These are phyloP conservation scores for Candida tibetensis DNA, from an alignment of 805 yeast genomes.

Conservation along the genomic window DNA sequence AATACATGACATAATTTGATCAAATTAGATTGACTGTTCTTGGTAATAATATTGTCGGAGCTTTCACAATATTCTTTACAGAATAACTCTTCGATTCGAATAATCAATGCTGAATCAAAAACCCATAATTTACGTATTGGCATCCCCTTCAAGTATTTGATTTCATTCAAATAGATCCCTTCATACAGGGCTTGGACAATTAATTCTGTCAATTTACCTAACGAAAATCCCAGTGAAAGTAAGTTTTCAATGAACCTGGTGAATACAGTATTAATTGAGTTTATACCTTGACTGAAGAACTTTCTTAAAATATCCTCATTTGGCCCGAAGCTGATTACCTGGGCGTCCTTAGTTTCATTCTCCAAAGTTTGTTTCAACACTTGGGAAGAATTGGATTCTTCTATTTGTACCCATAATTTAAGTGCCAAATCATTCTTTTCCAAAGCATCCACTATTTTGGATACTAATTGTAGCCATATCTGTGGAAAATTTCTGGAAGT, in stretches of 20 bases:
- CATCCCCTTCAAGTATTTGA: conserved; percentile 26
- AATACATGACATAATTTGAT: conserved; percentile 28
- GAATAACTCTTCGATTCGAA: conserved; percentile 41
- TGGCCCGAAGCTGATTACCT: conserved; percentile 3
- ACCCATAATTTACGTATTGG: conserved; percentile 46
- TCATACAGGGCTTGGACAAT: conserved; percentile 28
- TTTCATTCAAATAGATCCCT: conserved; percentile 41
- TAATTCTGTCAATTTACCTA: conserved; percentile 17
- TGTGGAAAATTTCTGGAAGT: conserved; percentile 44
- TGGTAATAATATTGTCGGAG: conserved; percentile 13
- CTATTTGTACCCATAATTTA: conserved; percentile 35
- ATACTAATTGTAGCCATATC: conserved; percentile 35
- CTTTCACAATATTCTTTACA: conserved; percentile 16
- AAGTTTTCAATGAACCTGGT: conserved; percentile 24
- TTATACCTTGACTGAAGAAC: conserved; percentile 25
- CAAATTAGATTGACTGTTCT: conserved; percentile 17
- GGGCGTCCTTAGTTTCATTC: conserved; percentile 7
- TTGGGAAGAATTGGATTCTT: conserved; percentile 2
- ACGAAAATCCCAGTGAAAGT: conserved; percentile 15
- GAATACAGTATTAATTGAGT: conserved; percentile 25
- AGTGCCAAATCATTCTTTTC: conserved; percentile 45
- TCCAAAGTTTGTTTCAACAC: conserved; percentile 13
- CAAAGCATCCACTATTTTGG: conserved; percentile 29
- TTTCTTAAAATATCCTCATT: conserved; percentile 16
- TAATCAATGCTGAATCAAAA: conserved; percentile 38